Conservation (phyloP, 805 yeast species). For the Nakazawaea wyomingensis region DNA sequence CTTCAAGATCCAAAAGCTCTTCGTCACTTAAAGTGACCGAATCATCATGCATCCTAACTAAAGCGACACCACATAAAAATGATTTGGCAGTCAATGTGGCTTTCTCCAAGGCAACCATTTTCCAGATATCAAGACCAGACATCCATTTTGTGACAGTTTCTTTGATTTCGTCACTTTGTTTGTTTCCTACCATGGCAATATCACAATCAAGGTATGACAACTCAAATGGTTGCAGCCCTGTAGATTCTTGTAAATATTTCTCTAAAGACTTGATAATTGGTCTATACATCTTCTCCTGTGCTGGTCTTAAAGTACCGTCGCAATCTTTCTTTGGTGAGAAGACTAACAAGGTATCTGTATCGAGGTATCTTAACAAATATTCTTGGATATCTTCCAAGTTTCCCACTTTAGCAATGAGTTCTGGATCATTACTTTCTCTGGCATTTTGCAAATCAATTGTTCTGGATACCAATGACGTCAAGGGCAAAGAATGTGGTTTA, state of each 20-base stretch:
- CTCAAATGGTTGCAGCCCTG: conserved; percentile 27
- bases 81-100: conserved; percentile 86
- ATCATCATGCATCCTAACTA: conserved; percentile 43
- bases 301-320: conserved; percentile 73
- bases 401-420: conserved; percentile 57
- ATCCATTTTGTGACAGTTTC: conserved; percentile 63
- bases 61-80: conserved; percentile 71
- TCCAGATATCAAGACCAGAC: conserved; percentile 59
- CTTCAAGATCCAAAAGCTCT: conserved; percentile 47
- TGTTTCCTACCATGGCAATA: conserved; percentile 77
- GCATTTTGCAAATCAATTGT: conserved; percentile 67
- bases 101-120: conserved; percentile 83
- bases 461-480: conserved; percentile 83
- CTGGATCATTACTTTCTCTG: conserved; percentile 34
- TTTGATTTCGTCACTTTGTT: conserved; percentile 57
- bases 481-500: conserved; percentile 75
- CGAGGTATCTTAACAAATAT: conserved; percentile 73
- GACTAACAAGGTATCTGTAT: conserved; percentile 89
- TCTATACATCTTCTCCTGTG: conserved; percentile 72
- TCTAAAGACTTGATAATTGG: conserved; percentile 73
- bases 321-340: conserved; percentile 78
- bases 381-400: conserved; percentile 50
- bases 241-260: conserved; percentile 42
- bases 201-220: conserved; percentile 75
- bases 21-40: conserved; percentile 18